Conservation (phyloP, 306 rosid genomes). For the Morella rubra region DNA sequence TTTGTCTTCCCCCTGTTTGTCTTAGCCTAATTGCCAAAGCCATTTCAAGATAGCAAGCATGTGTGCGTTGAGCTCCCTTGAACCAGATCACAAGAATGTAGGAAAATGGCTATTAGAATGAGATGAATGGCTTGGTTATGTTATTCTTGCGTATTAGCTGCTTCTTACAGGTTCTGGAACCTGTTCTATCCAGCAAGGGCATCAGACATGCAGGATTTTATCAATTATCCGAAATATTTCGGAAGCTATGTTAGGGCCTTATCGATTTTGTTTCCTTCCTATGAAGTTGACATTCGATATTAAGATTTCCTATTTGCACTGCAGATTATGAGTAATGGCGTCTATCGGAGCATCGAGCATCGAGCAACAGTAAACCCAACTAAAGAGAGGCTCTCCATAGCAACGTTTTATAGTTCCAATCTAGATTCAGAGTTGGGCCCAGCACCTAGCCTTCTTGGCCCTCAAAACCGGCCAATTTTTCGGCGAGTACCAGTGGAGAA, state of each 20-base stretch:
- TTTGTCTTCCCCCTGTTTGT: not conserved
- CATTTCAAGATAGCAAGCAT: not conserved
- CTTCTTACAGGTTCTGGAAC: not conserved
- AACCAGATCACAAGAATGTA: not conserved
- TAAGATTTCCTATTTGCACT: not conserved
- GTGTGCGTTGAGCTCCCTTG: not conserved
- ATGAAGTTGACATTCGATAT: not conserved
- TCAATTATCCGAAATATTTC: not conserved
- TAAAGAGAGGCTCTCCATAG: slow-evolving; percentile 29
- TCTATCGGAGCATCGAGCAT: slow-evolving; percentile 27
- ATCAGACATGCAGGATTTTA: not conserved
- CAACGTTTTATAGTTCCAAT: slow-evolving; percentile 25
- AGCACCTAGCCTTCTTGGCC: slow-evolving; percentile 23
- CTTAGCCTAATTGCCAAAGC: not conserved
- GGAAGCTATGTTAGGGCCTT: not conserved
- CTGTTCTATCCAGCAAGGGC: not conserved
- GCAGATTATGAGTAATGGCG: slow-evolving; percentile 31
- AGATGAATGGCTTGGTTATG: not conserved
- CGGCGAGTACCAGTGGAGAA: slow-evolving; percentile 8
- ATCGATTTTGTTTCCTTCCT: not conserved
- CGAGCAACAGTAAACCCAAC: slow-evolving; percentile 15
- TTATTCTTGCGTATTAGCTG: not conserved
- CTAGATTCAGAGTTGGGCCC: slow-evolving; percentile 27
- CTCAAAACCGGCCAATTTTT: slow-evolving; percentile 20
- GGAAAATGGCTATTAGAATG: not conserved